Evolutionary conservation across 768 basidiomycete species (phyloP), one percentile per base, ranked within the genome.

Genomic region (Rhodotorula toruloides): DNA sequence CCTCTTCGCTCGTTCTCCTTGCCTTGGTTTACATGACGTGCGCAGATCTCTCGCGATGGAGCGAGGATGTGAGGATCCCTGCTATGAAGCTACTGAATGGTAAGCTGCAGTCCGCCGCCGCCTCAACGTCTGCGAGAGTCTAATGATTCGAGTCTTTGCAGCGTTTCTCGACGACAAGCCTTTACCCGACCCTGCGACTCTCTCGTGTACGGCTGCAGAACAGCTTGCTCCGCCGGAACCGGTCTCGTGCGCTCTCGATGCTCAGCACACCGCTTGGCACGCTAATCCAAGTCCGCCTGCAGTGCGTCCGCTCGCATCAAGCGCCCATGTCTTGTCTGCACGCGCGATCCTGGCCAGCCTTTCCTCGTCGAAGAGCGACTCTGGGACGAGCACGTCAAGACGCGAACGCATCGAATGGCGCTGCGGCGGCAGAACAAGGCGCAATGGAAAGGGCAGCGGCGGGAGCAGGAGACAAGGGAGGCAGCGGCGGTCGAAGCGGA

Each of bases 321-420:
- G 58, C 63, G 62, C 17, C 27, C 56, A 14, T 72, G 71, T 57
- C 60, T 55, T 3, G n/a, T n/a, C 19, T 72, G 71, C 47, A 65
- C 71, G 17, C 43, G 43, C 19, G 61, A 72, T 34, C 56, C 48
- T 0, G 0, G 16, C 2, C 32, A 32, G 27, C 71, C 71, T 17
- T 48, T 66, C 54, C 47, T 68, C 40, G 67, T 72, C 48, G 71
- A 72, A 29, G 63, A 65, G 54, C 56, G 61, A 19, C 50, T 59
- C 31, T 68, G 67, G 71, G 56, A 46, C 6, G 54, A 44, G 3
- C 71, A 72, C 59, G n/a, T 54, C n/a, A 36, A 27, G 56, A 61
- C 54, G 12, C 63, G 55, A 39, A 11, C 42, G 13, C 70, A 71
- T 36, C 54, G 63, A 2, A 36, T 58, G 16, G 50, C 53, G 27